Evolutionary conservation across 2,329 filamentous ascomycete species (phyloP).

Genomic region (Scytalidium sp.): DNA sequence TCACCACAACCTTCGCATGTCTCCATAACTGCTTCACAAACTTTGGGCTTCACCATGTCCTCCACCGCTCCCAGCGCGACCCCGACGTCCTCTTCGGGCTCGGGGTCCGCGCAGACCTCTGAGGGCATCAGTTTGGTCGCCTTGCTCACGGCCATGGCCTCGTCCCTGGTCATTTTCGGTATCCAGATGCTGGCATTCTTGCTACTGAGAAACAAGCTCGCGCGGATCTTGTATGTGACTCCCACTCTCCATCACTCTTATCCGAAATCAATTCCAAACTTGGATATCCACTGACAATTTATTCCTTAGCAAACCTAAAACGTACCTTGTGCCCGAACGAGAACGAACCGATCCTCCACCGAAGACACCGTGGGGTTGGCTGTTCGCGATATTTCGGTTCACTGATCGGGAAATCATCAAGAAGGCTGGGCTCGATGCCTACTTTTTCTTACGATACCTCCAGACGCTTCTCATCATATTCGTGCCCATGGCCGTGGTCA

Average conservation of each 20-base stretch:
- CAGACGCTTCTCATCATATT: slow-evolving; percentile 89
- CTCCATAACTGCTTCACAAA: background rate
- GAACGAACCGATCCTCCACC: slow-evolving; percentile 79
- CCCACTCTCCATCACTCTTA: background rate
- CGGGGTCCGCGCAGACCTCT: slow-evolving; percentile 17
- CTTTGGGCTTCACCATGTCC: slow-evolving; percentile 2
- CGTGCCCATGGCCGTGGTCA: slow-evolving; percentile 71
- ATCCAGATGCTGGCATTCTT: slow-evolving; percentile 67
- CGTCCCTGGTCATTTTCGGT: slow-evolving; percentile 27
- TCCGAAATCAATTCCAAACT: too few species aligned
- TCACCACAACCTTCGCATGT: background rate
- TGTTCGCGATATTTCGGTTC: slow-evolving; percentile 63
- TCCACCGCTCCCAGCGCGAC: background rate
- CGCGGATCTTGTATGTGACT: slow-evolving; percentile 72
- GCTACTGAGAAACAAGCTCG: slow-evolving; percentile 72
- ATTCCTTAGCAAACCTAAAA: slow-evolving; percentile 70
- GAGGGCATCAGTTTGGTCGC: slow-evolving; percentile 28
- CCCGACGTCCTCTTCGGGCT: background rate
- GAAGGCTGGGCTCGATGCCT: slow-evolving; percentile 93
- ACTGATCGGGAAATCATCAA: slow-evolving; percentile 81
- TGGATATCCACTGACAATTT: slow-evolving; percentile 11
- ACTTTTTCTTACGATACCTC: slow-evolving; percentile 93
- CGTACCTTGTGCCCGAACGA: slow-evolving; percentile 80
- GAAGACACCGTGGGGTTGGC: slow-evolving; percentile 42
- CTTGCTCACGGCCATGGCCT: slow-evolving; percentile 27